A percentile compares a stretch with the other conserved stretches of the same genome.
Evolutionary conservation across 2,329 filamentous ascomycete genomes (phyloP).

Genomic region (Podosphaera fusca): DNA sequence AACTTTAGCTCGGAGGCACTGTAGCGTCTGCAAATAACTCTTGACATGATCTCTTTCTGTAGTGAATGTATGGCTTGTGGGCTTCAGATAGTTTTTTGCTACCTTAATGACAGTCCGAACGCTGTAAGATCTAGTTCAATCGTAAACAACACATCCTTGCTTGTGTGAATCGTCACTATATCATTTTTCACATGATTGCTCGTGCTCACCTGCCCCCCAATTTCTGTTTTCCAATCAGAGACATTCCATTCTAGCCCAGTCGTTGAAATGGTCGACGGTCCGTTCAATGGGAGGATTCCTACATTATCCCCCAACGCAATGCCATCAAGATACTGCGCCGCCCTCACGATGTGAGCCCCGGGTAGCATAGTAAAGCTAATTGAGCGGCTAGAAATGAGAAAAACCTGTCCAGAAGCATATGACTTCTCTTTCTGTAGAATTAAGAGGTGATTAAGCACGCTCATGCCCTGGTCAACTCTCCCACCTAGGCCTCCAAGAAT

Average conservation of each 20-base stretch:
- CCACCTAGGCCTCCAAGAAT: conserved; percentile 70
- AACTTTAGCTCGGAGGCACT: too few species aligned
- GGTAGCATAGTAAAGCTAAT: conserved; percentile 59
- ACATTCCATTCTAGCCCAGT: conserved; percentile 83
- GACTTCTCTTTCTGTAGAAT: conserved; percentile 29
- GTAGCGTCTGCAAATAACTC: too few species aligned
- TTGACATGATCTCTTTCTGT: too few species aligned
- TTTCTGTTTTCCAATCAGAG: conserved; percentile 50
- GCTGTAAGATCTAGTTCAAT: conserved; percentile 25
- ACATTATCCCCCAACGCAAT: conserved; percentile 38
- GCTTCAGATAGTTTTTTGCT: too few species aligned
- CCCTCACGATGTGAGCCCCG: conserved; percentile 44
- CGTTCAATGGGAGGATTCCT: conserved; percentile 67
- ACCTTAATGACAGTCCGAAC: too few species aligned
- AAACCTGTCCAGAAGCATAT: conserved; percentile 36
- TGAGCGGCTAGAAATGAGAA: conserved; percentile 56
- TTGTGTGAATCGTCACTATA: conserved; percentile 35
- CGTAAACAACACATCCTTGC: conserved; percentile 48
- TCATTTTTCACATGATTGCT: conserved; percentile 53
- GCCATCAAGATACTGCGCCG: conserved; percentile 15
- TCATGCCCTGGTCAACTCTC: conserved; percentile 77
- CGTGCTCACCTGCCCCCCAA: conserved; percentile 53
- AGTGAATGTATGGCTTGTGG: too few species aligned
- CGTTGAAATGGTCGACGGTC: conserved; percentile 57
- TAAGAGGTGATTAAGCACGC: conserved; percentile 69